Evolutionary conservation across 164 flowering plant species (phyloP), one percentile per base, ranked within the genome.

Genomic region (Aristolochia contorta): DNA sequence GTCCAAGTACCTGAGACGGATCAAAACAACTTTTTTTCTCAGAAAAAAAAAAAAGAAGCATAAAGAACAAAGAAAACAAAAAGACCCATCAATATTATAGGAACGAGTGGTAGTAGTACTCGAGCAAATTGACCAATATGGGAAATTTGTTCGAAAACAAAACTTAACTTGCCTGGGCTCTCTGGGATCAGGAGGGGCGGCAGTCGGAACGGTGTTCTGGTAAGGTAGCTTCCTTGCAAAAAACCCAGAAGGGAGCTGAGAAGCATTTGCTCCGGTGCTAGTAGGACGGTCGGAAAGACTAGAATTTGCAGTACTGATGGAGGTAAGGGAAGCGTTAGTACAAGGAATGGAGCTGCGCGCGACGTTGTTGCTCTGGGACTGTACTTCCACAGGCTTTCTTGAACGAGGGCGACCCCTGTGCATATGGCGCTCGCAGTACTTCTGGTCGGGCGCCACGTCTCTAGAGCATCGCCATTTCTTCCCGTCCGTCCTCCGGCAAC

Each of bases 381-480:
- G 76, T 50, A 56, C 65, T 88, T 89, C 96, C 96, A 89, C 96
- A 84, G 65, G 92, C 96, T 89, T 89, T 89, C 92, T 89, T 89
- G 96, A 89, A 89, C 96, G 93, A 67, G 86, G 84, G 60, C 84
- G 85, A 61, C 77, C 79, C 65, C 82, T 82, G 67, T 86, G 82
- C 62, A 80, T 65, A 75, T 89, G 96, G n/a, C 91, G 69, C 74
- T 89, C 96, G 60, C 96, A 89, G 74, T 86, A 89, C 59, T 86
- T 89, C 65, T 84, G 91, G 16, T 84, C 83, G 14, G 86, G 86
- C 27, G 77, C 83, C 46, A 79, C 93, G 58, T 89, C 85, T 67
- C 87, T 78, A 1, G 96, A 80, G 69, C 96, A 89, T 78, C 96
- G 70, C 93, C 96, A 86, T 77, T 86, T 86, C 71, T 89, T 87